Conservation (phyloP, 1,139 yeast genomes). For the Suhomyces panamericanus region DNA sequence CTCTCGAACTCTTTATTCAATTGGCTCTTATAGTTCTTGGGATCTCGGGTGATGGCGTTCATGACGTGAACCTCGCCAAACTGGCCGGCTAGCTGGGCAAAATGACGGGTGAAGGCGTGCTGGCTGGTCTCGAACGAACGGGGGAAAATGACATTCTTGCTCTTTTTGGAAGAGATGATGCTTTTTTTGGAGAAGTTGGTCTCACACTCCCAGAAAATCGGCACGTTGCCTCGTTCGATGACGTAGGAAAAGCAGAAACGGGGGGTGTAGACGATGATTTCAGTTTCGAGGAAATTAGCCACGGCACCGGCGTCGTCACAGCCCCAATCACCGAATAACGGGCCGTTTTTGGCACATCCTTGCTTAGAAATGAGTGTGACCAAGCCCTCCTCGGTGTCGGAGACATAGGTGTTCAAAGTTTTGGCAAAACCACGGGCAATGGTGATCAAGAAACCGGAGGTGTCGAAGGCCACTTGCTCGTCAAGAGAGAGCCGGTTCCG, state of each 20-base stretch:
- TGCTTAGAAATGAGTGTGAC: conserved; percentile 69
- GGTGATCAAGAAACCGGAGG: conserved; percentile 56
- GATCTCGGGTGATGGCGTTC: conserved; percentile 49
- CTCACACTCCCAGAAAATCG: conserved; percentile 62
- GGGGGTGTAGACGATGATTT: conserved; percentile 57
- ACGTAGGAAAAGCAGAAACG: conserved; percentile 57
- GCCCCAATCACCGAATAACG: conserved; percentile 67
- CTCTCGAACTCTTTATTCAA: conserved; percentile 32
- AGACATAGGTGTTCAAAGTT: conserved; percentile 50
- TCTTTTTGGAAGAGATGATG: conserved; percentile 43
- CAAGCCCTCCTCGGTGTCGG: conserved; percentile 40
- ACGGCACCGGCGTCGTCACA: conserved; percentile 72
- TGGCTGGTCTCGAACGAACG: conserved; percentile 65
- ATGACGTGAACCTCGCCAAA: conserved; percentile 65
- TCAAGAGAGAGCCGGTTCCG: conserved; percentile 52
- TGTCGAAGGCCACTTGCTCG: conserved; percentile 55
- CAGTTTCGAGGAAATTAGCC: conserved; percentile 67
- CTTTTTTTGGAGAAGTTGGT: conserved; percentile 43
- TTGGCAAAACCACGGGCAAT: conserved; percentile 68
- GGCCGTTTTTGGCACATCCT: conserved; percentile 59
- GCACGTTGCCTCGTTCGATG: conserved; percentile 67
- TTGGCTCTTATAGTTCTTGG: conserved; percentile 37
- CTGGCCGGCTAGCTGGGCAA: conserved; percentile 56
- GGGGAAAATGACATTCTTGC: conserved; percentile 49
- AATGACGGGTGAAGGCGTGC: conserved; percentile 63